Evolutionary conservation across 2,329 filamentous ascomycete genomes (phyloP).

Genomic region (Hypoxylon sp.): DNA sequence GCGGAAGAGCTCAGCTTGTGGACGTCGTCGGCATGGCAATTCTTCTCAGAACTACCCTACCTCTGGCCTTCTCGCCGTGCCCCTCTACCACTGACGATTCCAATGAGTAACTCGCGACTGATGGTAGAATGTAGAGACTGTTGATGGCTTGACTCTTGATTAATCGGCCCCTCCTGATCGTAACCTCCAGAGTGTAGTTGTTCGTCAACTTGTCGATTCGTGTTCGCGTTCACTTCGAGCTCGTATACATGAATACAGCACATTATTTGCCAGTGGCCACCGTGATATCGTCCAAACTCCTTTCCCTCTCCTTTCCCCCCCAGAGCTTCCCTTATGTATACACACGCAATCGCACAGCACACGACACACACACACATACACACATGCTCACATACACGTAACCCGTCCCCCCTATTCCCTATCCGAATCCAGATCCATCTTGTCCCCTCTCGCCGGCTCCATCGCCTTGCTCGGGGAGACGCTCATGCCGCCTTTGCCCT

Average conservation of each 20-base stretch:
- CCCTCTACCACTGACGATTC: conserved; percentile 9
- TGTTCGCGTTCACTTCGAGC: conserved; percentile 5
- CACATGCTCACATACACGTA: not conserved
- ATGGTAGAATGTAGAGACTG: not conserved
- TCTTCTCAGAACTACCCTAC: conserved; percentile 4
- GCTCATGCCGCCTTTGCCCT: conserved; percentile 30
- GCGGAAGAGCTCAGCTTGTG: conserved; percentile 9
- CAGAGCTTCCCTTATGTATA: conserved; percentile 23
- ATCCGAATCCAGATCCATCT: conserved; percentile 46
- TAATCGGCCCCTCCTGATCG: conserved; percentile 11
- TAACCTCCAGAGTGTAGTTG: not conserved
- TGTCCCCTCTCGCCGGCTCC: conserved; percentile 38
- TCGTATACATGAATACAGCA: conserved; percentile 27
- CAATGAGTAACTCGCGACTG: not conserved
- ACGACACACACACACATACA: too few relatives aligned
- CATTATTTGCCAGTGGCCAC: conserved; percentile 6
- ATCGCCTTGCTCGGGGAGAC: conserved; percentile 24
- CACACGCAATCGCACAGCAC: too few relatives aligned
- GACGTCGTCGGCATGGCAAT: not conserved
- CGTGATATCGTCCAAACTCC: conserved; percentile 30
- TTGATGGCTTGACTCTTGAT: not conserved
- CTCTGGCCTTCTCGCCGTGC: conserved; percentile 7
- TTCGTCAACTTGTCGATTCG: not conserved
- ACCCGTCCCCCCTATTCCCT: conserved; percentile 29
- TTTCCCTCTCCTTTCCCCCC: conserved; percentile 13